Base-by-base conservation (phyloP, 73 alveolate species). In the Durusdinium trenchii region DNA sequence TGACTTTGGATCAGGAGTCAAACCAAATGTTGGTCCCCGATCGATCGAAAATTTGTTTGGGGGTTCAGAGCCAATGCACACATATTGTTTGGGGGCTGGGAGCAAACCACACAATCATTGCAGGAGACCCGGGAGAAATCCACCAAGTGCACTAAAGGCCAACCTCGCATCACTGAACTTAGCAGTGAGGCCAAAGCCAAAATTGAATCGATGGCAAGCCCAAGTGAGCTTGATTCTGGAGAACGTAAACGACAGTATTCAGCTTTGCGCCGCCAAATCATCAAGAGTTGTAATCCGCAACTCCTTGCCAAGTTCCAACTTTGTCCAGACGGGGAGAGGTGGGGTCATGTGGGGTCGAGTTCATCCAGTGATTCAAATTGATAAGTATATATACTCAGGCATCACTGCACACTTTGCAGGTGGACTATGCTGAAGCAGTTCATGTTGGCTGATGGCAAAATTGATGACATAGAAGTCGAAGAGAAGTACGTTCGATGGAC, bases 381-480 rank as follows among this genome's bases (percentile, higher is more conserved):
- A 57, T 57, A 57, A 12, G 12, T 23, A 57, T 12, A 12, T 23
- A 57, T 57, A 57, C 69, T 57, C 69, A 57, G 32, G 23, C 69
- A 12, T 23, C 69, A 23, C 69, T 23, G 69, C 23, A 14, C n/a
- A n/a, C 73, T 47, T 26, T 20, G 91, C 91, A 89, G 96, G 85
- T 89, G 79, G 45, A 30, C 50, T 32, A 67, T 90, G 97, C 57
- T 90, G 46, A 90, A 90, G 52, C 61, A 47, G 60, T 67, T 60
- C 73, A 30, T 90, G 57, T 10, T 35, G 60, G 48, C 46, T 50
- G 71, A 89, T 43, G 85, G 86, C 45, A 79, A 47, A 10, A 69
- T 64, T 42, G 86, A 36, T 64, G 73, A 84, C 54, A 90, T 90
- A 16, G 18, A n/a, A 14, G 54, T 90, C 18, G 97, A 67, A 51